These are phyloP conservation scores for Aspergillus arachidicola DNA, from an alignment of 2,329 filamentous ascomycete species.

Conservation along the genomic window DNA sequence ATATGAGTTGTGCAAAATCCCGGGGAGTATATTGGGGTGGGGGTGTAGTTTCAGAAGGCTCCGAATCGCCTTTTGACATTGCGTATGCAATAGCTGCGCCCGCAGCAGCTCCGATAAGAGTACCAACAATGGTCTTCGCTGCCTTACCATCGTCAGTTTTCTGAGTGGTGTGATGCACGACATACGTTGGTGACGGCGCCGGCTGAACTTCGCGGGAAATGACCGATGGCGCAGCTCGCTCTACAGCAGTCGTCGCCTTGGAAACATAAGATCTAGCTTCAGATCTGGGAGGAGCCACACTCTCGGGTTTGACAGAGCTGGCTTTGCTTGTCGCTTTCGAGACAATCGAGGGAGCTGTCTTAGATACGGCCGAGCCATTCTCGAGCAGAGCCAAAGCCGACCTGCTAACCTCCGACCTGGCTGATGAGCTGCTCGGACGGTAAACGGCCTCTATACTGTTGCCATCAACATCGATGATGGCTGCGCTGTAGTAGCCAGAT, in stretches of 20 bases:
- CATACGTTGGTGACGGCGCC: slow-evolving; percentile 27
- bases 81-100: slow-evolving; percentile 77
- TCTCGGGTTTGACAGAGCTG: slow-evolving; percentile 32
- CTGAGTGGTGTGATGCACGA: slow-evolving; percentile 26
- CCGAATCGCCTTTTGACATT: slow-evolving; percentile 63
- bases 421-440: slow-evolving; percentile 38
- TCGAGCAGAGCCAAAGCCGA: slow-evolving; percentile 40
- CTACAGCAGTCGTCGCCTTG: slow-evolving; percentile 27
- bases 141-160: slow-evolving; percentile 43
- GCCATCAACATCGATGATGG: slow-evolving; percentile 75
- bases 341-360: not conserved
- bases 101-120: slow-evolving; percentile 76
- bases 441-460: slow-evolving; percentile 82
- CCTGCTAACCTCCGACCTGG: slow-evolving; percentile 31
- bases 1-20: slow-evolving; percentile 28
- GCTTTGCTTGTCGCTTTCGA: slow-evolving; percentile 35
- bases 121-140: slow-evolving; percentile 70
- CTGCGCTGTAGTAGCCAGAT: slow-evolving; percentile 63
- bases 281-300: slow-evolving; percentile 32
- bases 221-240: slow-evolving; percentile 24
- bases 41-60: slow-evolving; percentile 26
- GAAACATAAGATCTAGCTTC: slow-evolving; percentile 33
- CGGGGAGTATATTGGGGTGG: slow-evolving; percentile 28
- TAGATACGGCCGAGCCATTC: slow-evolving; percentile 37
- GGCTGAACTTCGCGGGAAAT: slow-evolving; percentile 25